A percentile compares a stretch with the other conserved stretches of the same genome.
phyloP scores from a whole-genome alignment of 768 basidiomycete species.

The Nidularia sp. region DNA sequence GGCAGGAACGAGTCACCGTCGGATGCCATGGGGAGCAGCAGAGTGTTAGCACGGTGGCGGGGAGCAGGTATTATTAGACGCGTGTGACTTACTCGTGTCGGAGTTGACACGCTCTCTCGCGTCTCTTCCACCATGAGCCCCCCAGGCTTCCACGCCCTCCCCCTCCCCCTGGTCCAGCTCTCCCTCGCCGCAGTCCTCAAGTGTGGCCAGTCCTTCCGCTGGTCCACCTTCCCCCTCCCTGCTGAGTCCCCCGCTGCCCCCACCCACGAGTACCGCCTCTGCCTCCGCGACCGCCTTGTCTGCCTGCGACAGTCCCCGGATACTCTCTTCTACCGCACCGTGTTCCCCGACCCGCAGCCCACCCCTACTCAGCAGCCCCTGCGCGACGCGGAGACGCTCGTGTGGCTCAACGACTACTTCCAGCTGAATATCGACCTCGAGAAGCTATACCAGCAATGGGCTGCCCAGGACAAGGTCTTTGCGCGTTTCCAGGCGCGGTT shows the following conservation, averaged over 20 bases:
- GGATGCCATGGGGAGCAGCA: conserved; percentile 13
- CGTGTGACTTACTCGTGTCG: too few species aligned
- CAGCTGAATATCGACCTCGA: conserved; percentile 76
- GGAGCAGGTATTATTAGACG: too few species aligned
- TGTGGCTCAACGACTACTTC: conserved; percentile 85
- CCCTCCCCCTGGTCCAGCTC: conserved; percentile 63
- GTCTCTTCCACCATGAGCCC: conserved; percentile 11
- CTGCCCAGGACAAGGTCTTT: conserved; percentile 71
- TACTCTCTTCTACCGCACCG: conserved; percentile 65
- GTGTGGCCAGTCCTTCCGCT: conserved; percentile 86
- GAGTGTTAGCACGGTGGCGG: too few species aligned
- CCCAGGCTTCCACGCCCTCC: conserved; percentile 53
- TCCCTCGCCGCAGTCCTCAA: conserved; percentile 75
- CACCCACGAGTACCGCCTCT: conserved; percentile 67
- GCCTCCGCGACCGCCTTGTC: conserved; percentile 77
- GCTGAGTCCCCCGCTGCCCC: conserved; percentile 5
- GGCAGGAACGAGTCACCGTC: conserved; percentile 72
- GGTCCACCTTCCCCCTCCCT: conserved; percentile 52
- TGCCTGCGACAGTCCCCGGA: conserved; percentile 75
- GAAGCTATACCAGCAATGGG: conserved; percentile 75
- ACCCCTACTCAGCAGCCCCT: conserved; percentile 23
- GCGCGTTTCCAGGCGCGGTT: conserved; percentile 57
- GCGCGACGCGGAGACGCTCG: conserved; percentile 61
- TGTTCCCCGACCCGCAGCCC: conserved; percentile 50
- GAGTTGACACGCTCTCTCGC: background rate